phyloP scores from a whole-genome alignment of 2,329 filamentous ascomycete genomes.

The Fusarium armeniacum region DNA sequence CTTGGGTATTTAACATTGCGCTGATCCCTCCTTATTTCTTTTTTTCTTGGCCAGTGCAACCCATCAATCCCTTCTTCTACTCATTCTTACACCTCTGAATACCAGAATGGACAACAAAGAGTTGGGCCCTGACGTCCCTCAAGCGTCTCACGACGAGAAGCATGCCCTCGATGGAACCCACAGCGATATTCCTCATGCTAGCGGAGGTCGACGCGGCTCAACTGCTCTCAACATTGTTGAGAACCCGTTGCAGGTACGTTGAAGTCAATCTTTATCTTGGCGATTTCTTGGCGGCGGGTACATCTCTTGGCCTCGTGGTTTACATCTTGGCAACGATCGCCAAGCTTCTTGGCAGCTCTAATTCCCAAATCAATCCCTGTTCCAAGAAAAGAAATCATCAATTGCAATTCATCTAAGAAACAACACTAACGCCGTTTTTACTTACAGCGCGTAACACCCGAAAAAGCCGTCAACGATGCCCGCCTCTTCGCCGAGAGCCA shows the following conservation, averaged over 20 bases:
- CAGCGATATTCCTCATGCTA: background rate
- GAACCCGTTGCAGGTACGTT: slow-evolving; percentile 30
- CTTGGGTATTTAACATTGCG: slow-evolving; percentile 23
- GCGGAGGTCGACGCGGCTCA: slow-evolving; percentile 17
- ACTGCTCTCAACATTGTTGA: slow-evolving; percentile 31
- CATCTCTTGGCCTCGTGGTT: slow-evolving; percentile 2
- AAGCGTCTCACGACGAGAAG: slow-evolving; percentile 28
- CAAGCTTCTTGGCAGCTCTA: background rate
- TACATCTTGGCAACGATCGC: background rate
- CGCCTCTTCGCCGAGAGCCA: slow-evolving; percentile 64
- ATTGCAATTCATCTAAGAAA: background rate
- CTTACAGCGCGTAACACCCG: slow-evolving; percentile 46
- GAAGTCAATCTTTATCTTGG: slow-evolving; percentile 7
- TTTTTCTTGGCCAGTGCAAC: slow-evolving; percentile 4
- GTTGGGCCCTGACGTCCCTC: slow-evolving; percentile 18
- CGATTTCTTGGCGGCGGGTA: slow-evolving; percentile 20
- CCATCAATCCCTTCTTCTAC: background rate
- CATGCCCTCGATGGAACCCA: background rate
- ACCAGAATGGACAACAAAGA: slow-evolving; percentile 29
- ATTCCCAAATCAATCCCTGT: background rate
- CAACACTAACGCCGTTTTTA: background rate
- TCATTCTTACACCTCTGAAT: background rate
- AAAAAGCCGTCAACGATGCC: slow-evolving; percentile 57
- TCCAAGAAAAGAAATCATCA: background rate
- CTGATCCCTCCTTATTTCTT: slow-evolving; percentile 3